Percentiles rank a stretch among this genome's conserved stretches.
phyloP scores from a whole-genome alignment of 495 filamentous ascomycete genomes.

The Aspergillus affinis region DNA sequence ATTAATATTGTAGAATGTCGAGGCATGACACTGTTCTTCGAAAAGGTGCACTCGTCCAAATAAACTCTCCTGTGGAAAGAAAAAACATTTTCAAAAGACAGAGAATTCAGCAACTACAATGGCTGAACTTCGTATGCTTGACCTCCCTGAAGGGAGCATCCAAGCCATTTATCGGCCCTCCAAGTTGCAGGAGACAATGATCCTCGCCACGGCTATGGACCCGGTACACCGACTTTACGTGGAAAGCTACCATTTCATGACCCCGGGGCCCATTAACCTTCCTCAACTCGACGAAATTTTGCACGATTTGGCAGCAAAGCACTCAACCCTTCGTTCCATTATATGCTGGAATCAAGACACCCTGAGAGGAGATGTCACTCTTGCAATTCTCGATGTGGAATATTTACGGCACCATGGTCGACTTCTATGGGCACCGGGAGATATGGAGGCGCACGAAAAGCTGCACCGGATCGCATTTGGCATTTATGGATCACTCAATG shows the following conservation, averaged over 20 bases:
- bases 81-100: not conserved
- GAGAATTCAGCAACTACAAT: not conserved
- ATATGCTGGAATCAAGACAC: not conserved
- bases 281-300: not conserved
- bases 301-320: slow-evolving; percentile 1
- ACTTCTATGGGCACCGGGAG: not conserved
- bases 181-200: slow-evolving; percentile 9
- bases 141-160: not conserved
- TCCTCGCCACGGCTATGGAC: slow-evolving; percentile 4
- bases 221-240: slow-evolving; percentile 1
- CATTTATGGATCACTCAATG: not conserved
- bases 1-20: no score
- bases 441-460: not conserved
- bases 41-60: not conserved
- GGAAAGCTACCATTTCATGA: slow-evolving; percentile 2
- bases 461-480: not conserved
- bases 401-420: not conserved
- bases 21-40: no score
- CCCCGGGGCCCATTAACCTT: not conserved
- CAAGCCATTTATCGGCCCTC: slow-evolving; percentile 2
- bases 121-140: not conserved
- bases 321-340: slow-evolving; percentile 2
- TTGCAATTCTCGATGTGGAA: not conserved
- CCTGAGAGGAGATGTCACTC: not conserved
- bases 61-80: no score